Percentiles rank a stretch among this genome's conserved stretches.
phyloP scores from a whole-genome alignment of 345 rosid species.

The Sisymbrium altissimum region DNA sequence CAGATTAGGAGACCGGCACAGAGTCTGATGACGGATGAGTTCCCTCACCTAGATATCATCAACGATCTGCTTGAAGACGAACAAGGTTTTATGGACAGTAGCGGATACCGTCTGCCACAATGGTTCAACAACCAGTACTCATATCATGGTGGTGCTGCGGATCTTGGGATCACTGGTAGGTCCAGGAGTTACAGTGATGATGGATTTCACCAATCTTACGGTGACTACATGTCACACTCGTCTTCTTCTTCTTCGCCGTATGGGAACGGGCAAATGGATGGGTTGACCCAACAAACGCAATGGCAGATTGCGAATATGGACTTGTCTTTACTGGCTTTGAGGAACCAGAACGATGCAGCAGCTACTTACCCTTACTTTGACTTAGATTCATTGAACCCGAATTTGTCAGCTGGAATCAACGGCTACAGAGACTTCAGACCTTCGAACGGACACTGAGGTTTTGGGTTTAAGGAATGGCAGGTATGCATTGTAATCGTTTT shows the following conservation, averaged over 20 bases:
- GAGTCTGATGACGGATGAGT: slow-evolving; percentile 61
- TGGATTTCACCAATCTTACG: slow-evolving; percentile 46
- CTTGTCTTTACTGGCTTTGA: slow-evolving; percentile 51
- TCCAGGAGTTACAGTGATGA: slow-evolving; percentile 51
- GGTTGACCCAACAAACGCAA: slow-evolving; percentile 24
- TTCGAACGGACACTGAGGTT: slow-evolving; percentile 65
- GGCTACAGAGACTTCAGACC: slow-evolving; percentile 65
- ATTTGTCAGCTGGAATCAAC: slow-evolving; percentile 55
- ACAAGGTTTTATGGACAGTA: slow-evolving; percentile 40
- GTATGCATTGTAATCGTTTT: slow-evolving; percentile 5
- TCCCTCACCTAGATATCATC: slow-evolving; percentile 91
- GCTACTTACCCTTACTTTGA: slow-evolving; percentile 32
- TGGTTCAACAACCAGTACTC: slow-evolving; percentile 48
- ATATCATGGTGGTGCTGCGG: slow-evolving; percentile 46
- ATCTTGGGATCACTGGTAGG: slow-evolving; percentile 48
- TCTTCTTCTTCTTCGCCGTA: slow-evolving; percentile 29
- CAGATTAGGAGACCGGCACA: slow-evolving; percentile 45
- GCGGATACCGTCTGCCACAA: slow-evolving; percentile 40
- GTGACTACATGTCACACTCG: slow-evolving; percentile 53
- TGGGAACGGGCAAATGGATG: slow-evolving; percentile 11
- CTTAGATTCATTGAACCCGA: slow-evolving; percentile 38
- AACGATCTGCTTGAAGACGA: slow-evolving; percentile 92
- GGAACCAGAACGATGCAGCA: slow-evolving; percentile 40
- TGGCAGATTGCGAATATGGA: slow-evolving; percentile 69
- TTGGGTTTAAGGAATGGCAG: slow-evolving; percentile 1